phyloP scores from a whole-genome alignment of 1,284 basidiomycete species.

The Irpex rosettiformis region DNA sequence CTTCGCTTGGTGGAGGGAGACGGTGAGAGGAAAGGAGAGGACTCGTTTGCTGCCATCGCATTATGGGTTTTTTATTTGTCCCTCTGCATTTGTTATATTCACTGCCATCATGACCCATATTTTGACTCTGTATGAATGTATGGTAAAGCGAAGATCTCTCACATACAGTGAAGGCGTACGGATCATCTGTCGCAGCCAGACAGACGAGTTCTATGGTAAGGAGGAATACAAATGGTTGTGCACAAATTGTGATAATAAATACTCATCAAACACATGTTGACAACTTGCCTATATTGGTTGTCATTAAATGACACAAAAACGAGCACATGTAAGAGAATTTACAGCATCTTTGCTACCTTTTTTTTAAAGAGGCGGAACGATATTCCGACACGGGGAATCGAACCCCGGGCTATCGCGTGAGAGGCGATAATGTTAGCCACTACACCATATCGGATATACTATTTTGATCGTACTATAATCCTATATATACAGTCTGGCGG shows the following conservation, averaged over 20 bases:
- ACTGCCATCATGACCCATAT: neutral
- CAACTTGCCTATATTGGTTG: no score
- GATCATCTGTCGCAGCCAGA: no score
- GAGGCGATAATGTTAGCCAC: constrained; percentile 23
- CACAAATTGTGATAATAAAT: no score
- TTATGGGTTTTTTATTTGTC: constrained; percentile 1
- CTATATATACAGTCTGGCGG: no score
- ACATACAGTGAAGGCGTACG: no score
- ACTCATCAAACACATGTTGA: no score
- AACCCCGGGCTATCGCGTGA: constrained; percentile 23
- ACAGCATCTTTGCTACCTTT: no score
- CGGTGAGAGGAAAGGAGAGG: neutral
- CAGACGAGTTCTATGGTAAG: no score
- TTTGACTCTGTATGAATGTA: neutral
- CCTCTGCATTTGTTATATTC: neutral
- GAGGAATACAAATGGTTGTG: no score
- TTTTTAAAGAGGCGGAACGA: neutral
- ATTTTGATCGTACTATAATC: neutral
- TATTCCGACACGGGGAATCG: constrained; percentile 23
- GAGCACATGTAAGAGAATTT: no score
- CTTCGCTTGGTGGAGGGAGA: neutral
- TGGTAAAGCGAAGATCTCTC: neutral
- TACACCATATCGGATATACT: constrained; percentile 19
- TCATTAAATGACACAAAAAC: no score
- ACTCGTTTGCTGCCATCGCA: neutral